Conservation (phyloP, 495 filamentous ascomycete species). For the Schizothecium vesticola region DNA sequence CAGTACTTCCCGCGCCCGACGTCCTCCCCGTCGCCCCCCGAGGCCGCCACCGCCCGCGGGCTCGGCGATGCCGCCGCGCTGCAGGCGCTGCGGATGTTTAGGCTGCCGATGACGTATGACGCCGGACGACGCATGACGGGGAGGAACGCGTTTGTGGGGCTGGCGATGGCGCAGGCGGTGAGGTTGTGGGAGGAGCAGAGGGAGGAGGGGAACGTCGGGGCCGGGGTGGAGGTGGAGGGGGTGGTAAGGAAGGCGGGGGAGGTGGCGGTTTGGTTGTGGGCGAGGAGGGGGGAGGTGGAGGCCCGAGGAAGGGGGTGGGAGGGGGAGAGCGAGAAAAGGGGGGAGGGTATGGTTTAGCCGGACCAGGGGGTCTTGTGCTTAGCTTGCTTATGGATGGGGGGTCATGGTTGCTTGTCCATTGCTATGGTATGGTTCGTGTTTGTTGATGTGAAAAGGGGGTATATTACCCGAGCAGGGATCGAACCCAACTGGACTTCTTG, state of each 20-base stretch:
- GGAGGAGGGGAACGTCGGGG: constrained; percentile 40
- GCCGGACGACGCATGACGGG: constrained; percentile 8
- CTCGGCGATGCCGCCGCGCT: constrained; percentile 61
- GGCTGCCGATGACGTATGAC: constrained; percentile 28
- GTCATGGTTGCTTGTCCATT: background rate
- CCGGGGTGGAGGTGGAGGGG: constrained; percentile 45
- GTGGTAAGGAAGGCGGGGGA: constrained; percentile 49
- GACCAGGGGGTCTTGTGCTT: background rate
- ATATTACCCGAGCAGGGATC: background rate
- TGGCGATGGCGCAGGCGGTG: constrained; percentile 50
- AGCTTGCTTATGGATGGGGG: background rate
- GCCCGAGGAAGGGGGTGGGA: constrained; percentile 8
- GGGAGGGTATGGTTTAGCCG: background rate
- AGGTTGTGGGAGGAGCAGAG: constrained; percentile 50
- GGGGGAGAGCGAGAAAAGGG: background rate
- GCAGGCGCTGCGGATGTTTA: constrained; percentile 64
- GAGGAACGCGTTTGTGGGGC: constrained; percentile 44
- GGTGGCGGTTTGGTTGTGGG: constrained; percentile 53
- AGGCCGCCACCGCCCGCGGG: constrained; percentile 3
- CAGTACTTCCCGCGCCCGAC: constrained; percentile 23
- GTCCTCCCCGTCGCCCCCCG: constrained; percentile 13
- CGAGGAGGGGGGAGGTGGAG: constrained; percentile 21
- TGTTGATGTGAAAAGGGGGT: background rate
- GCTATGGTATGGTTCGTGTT: background rate
- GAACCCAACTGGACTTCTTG: background rate